Conservation (phyloP, 2,329 filamentous ascomycete genomes). For the Fusarium succisae region DNA sequence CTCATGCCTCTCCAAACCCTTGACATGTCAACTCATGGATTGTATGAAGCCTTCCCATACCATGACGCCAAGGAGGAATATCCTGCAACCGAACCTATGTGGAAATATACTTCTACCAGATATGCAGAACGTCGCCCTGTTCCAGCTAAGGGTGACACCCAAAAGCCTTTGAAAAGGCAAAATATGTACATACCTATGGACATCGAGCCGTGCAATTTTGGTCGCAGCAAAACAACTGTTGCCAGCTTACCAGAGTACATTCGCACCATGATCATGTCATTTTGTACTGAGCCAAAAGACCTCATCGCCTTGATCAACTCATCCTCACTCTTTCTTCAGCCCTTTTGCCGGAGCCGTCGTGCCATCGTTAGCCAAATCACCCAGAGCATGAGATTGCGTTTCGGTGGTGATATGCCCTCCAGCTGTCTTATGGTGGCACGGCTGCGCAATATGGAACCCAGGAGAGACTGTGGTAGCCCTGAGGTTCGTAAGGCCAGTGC, state of each 20-base stretch:
- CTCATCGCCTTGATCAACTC: background rate
- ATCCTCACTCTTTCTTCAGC: background rate
- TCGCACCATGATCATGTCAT: background rate
- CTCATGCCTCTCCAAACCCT: background rate
- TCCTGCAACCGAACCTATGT: background rate
- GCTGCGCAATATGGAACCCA: background rate
- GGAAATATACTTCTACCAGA: too few relatives aligned
- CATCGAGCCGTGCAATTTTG: background rate
- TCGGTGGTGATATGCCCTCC: background rate
- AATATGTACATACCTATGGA: background rate
- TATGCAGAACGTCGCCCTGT: too few relatives aligned
- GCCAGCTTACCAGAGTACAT: background rate
- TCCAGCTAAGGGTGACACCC: background rate
- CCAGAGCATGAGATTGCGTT: background rate
- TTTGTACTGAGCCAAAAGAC: background rate
- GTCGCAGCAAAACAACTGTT: background rate
- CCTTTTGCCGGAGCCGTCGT: background rate
- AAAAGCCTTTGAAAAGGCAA: background rate
- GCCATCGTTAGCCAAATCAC: background rate
- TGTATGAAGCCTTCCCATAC: background rate
- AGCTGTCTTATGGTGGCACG: background rate
- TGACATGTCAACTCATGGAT: background rate
- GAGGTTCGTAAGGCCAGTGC: rapidly evolving
- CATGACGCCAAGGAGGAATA: rapidly evolving
- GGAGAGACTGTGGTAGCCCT: rapidly evolving